These are phyloP conservation scores for Monsonia emarginata DNA, from an alignment of 441 rosid species.

Conservation along the genomic window DNA sequence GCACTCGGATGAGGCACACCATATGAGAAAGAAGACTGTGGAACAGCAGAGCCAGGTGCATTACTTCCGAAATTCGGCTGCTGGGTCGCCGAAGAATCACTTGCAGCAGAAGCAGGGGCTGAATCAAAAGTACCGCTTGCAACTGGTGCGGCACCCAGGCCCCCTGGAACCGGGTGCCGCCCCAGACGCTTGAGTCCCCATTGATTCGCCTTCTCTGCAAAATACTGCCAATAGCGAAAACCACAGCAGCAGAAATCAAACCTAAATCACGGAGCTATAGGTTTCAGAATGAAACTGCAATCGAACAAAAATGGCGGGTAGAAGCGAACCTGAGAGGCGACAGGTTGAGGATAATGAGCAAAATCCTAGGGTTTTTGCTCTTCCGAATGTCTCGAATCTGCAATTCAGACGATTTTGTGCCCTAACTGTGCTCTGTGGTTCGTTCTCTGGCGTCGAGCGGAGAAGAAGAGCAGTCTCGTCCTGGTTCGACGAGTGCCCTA, in stretches of 20 bases:
- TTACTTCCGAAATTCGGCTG: neutral
- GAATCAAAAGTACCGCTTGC: neutral
- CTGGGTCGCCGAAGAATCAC: conserved; percentile 5
- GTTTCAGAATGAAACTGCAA: neutral
- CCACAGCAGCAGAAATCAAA: neutral
- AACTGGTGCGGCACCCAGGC: neutral
- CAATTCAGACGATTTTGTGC: neutral
- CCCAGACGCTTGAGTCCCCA: conserved; percentile 3
- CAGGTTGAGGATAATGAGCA: neutral
- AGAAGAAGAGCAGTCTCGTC: neutral
- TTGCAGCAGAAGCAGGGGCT: neutral
- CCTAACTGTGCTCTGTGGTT: neutral
- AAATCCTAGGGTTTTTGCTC: neutral
- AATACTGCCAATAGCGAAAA: neutral
- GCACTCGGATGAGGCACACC: too few relatives aligned
- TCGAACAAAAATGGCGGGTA: neutral
- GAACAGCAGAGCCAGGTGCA: neutral
- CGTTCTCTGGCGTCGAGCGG: neutral
- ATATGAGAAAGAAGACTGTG: neutral
- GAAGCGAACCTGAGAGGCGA: neutral
- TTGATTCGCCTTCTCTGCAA: neutral
- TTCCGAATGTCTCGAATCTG: neutral
- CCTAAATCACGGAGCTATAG: neutral
- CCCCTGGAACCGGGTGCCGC: too few relatives aligned
- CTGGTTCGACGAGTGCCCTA: neutral